These are phyloP conservation scores for Pisolithus microcarpus DNA, from an alignment of 768 basidiomycete genomes.

Conservation along the genomic window DNA sequence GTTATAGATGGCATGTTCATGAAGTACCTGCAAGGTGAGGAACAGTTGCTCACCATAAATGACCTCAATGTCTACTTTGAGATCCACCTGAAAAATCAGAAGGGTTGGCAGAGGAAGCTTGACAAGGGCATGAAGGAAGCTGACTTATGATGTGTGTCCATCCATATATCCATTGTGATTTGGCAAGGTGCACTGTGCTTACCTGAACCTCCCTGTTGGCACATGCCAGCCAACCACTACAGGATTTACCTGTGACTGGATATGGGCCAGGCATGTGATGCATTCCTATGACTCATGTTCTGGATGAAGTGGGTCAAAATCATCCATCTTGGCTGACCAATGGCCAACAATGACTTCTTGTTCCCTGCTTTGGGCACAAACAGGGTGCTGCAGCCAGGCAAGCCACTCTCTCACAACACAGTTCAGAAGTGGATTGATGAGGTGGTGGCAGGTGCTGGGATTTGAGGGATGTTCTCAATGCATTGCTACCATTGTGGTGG, in stretches of 20 bases:
- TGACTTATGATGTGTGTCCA: constrained; percentile 8
- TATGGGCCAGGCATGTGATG: constrained; percentile 19
- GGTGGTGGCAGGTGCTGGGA: constrained; percentile 9
- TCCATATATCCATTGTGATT: background rate
- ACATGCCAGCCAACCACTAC: background rate
- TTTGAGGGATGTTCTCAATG: constrained; percentile 21
- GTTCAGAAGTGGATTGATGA: constrained; percentile 23
- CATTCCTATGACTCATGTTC: constrained; percentile 9
- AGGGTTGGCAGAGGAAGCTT: constrained; percentile 21
- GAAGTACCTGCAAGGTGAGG: constrained; percentile 2
- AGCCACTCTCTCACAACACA: constrained; percentile 22
- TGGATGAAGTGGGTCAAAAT: constrained; percentile 1
- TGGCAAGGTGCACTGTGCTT: too few relatives aligned
- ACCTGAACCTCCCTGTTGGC: too few relatives aligned
- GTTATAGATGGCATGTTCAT: background rate
- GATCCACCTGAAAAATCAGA: constrained; percentile 15
- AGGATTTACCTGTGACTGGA: constrained; percentile 31
- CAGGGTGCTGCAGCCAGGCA: constrained; percentile 17
- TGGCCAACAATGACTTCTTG: constrained; percentile 21
- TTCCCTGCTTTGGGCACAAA: too few relatives aligned
- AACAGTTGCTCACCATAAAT: background rate
- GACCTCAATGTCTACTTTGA: constrained; percentile 13
- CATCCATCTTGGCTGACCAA: constrained; percentile 1
- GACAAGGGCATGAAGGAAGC: constrained; percentile 19
- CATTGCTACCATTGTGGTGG: constrained; percentile 29